phyloP scores from a whole-genome alignment of 805 yeast genomes.

The Ogataea dorogensis region DNA sequence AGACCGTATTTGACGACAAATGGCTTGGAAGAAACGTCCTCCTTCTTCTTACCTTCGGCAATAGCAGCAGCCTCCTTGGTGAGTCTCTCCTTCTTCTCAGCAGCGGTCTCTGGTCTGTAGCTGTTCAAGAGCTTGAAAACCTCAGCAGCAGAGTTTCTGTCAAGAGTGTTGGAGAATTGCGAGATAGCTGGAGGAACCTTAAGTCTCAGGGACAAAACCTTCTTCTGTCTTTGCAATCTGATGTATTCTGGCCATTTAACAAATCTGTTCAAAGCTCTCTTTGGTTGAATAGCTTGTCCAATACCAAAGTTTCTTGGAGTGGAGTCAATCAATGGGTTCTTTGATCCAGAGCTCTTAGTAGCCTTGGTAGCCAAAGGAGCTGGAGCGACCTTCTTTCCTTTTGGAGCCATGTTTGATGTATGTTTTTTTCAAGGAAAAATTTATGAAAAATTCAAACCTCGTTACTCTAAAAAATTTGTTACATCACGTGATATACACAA shows the following conservation, averaged over 20 bases:
- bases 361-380: conserved; percentile 85
- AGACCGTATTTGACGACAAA: conserved; percentile 94
- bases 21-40: conserved; percentile 94
- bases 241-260: conserved; percentile 98
- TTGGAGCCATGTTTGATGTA: conserved; percentile 36
- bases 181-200: conserved; percentile 97
- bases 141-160: conserved; percentile 97
- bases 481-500: conserved; percentile 5
- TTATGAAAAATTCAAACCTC: conserved; percentile 8
- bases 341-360: conserved; percentile 45
- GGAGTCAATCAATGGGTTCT: conserved; percentile 84
- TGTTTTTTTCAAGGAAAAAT: conserved; percentile 6
- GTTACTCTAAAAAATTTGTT: conserved; percentile 3
- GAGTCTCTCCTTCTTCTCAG: conserved; percentile 97
- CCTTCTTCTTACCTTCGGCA: conserved; percentile 95
- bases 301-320: conserved; percentile 90
- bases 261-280: conserved; percentile 90
- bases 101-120: conserved; percentile 95
- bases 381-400: conserved; percentile 86
- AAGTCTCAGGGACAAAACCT: conserved; percentile 86
- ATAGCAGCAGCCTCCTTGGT: conserved; percentile 97
- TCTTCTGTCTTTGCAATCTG: conserved; percentile 96
- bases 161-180: conserved; percentile 91
- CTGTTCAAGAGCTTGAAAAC: conserved; percentile 94
- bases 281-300: conserved; percentile 91